These are phyloP conservation scores for Fusarium xyrophilum DNA, from an alignment of 2,329 filamentous ascomycete species.

Conservation along the genomic window DNA sequence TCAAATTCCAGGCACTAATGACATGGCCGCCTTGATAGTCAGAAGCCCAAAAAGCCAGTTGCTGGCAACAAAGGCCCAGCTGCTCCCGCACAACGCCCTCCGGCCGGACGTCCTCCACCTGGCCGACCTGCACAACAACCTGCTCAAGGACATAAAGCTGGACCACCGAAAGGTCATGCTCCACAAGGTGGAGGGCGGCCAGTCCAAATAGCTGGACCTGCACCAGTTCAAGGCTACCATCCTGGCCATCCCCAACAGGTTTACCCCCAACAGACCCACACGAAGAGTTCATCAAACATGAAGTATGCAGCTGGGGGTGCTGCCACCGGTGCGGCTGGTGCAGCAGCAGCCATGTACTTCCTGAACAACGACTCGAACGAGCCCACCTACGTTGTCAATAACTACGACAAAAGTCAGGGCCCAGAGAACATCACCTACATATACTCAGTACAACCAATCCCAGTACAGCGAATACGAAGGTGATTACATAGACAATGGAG, in stretches of 20 bases:
- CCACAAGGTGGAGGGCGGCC: neutral
- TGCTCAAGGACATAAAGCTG: neutral
- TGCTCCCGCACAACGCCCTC: neutral
- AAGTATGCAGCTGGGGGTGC: constrained; percentile 4
- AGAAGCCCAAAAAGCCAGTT: neutral
- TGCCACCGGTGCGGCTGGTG: neutral
- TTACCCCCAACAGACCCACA: neutral
- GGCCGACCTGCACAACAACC: neutral
- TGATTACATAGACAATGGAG: neutral
- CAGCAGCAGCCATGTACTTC: neutral
- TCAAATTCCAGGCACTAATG: neutral
- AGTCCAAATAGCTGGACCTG: neutral
- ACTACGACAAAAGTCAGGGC: constrained; percentile 2
- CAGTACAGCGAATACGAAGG: neutral
- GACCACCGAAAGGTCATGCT: neutral
- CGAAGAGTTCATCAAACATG: neutral
- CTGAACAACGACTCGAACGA: constrained; percentile 7
- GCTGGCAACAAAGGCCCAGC: neutral
- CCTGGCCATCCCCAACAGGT: neutral
- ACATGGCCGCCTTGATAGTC: neutral
- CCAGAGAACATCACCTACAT: neutral
- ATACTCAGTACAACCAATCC: neutral
- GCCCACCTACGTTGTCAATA: constrained; percentile 8
- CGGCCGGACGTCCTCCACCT: neutral
- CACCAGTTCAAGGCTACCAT: neutral